These are phyloP conservation scores for Ceratobasidium sp. DNA, from an alignment of 1,284 basidiomycete species.

Conservation along the genomic window DNA sequence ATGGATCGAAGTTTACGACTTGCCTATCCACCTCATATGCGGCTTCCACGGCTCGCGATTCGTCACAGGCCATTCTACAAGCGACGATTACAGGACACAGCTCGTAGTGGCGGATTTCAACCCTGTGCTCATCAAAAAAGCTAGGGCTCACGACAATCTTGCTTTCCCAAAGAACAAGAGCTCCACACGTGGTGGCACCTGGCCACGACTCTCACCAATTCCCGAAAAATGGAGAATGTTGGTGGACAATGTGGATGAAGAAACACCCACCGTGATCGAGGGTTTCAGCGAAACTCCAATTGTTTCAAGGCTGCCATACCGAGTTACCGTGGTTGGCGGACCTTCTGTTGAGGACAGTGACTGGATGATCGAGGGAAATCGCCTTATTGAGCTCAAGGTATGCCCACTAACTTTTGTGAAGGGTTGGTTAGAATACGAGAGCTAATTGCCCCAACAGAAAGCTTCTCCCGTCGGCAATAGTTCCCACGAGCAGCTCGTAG, in stretches of 20 bases:
- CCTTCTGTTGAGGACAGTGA: not conserved
- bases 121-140: not conserved
- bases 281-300: not conserved
- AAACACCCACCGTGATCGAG: conserved; percentile 2
- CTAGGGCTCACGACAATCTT: not conserved
- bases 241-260: not conserved
- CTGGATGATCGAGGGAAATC: conserved; percentile 25
- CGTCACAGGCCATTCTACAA: not conserved
- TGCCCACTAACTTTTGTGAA: not conserved
- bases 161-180: not conserved
- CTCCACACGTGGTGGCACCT: not conserved
- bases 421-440: not conserved
- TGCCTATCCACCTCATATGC: not conserved
- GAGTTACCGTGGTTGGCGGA: not conserved
- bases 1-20: not conserved
- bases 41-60: not conserved
- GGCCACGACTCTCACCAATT: not conserved
- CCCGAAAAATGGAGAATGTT: not conserved
- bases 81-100: not conserved
- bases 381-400: conserved; percentile 13
- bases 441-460: not conserved
- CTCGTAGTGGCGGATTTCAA: conserved; percentile 9
- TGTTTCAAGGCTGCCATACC: conserved; percentile 17
- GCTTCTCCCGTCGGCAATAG: not conserved
- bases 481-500: not conserved